Evolutionary conservation across 2,329 filamentous ascomycete species (phyloP).

Genomic region (Echinosphaeria canescens): DNA sequence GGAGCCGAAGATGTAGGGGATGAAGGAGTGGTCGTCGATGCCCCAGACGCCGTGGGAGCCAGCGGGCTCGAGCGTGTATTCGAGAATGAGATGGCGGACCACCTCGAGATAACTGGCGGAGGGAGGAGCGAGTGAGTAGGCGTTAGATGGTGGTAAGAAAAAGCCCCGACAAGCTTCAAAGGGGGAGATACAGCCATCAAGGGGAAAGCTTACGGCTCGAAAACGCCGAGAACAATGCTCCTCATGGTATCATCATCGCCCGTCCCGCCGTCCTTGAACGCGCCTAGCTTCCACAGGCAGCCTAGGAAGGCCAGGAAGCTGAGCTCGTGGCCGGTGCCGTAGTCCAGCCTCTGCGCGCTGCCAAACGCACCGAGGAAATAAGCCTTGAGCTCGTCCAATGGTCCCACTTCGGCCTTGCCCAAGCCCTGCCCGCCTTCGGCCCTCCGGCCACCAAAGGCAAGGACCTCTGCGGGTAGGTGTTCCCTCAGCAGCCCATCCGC

Average conservation of each 20-base stretch:
- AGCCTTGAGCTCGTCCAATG: conserved; percentile 39
- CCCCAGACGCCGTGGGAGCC: conserved; percentile 97
- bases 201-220: conserved; percentile 48
- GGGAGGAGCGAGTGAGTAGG: too few relatives aligned
- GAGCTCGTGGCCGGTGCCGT: conserved; percentile 88
- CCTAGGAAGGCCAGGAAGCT: conserved; percentile 87
- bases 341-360: conserved; percentile 75
- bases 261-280: conserved; percentile 33
- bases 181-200: neutral
- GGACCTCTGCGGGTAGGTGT: conserved; percentile 21
- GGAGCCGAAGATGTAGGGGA: conserved; percentile 88
- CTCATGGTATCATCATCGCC: conserved; percentile 22
- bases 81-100: conserved; percentile 63
- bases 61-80: conserved; percentile 84
- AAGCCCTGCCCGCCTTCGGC: too few relatives aligned
- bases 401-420: neutral
- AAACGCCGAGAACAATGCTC: conserved; percentile 65
- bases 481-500: conserved; percentile 31
- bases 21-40: conserved; percentile 88
- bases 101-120: conserved; percentile 50
- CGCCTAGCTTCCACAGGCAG: conserved; percentile 75
- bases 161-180: neutral
- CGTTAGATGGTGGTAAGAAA: too few relatives aligned
- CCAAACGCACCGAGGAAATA: conserved; percentile 81
- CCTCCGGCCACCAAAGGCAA: too few relatives aligned